Evolutionary conservation across 495 filamentous ascomycete species (phyloP), one percentile per base, ranked within the genome.

Genomic region (Letharia columbiana): DNA sequence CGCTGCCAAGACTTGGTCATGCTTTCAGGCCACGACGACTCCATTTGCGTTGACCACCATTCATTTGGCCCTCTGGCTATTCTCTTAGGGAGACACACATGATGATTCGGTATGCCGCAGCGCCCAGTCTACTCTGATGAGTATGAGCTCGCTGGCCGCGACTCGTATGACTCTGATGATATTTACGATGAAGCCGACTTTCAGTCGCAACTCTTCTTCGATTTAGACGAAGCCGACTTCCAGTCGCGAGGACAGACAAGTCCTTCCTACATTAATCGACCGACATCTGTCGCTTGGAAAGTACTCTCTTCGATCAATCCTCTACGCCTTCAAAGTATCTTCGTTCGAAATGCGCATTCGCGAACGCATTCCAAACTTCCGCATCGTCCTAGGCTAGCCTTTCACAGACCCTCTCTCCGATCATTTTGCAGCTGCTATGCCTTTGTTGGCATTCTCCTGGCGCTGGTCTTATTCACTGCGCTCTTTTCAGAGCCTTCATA

Each of bases 391-490:
- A 47, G 64, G 44, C 41, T 60, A 35, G 56, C 42, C 31, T 31
- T 66, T 17, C 64, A 62, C 47, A 60, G 54, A 45, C 68, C 61
- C 8, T 61, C 68, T 45, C 88, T 82, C 60, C 88, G 83, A 67
- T 81, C 83, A 70, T 33, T 56, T 1, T 56, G 52, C 28, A 56
- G 52, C 52, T 91, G 84, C 63, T 89, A 86, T 66, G 82, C 85
- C 65, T 78, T 83, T 4, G 80, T 82, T 37, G 80, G 82, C 67
- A 83, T 90, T 60, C 80, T 89, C 68, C 82, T 82, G 71, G 83
- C 79, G 40, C 82, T 87, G 23, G 78, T 82, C 4, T 40, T 81
- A 12, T 69, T 86, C 33, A 83, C 79, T 6, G 80, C 80, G 31
- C 52, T 56, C 4, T 71, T 86, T 15, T 78, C 87, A 58, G 73